phyloP scores from a whole-genome alignment of 2,329 filamentous ascomycete species.

The Colletotrichum spaethianum region DNA sequence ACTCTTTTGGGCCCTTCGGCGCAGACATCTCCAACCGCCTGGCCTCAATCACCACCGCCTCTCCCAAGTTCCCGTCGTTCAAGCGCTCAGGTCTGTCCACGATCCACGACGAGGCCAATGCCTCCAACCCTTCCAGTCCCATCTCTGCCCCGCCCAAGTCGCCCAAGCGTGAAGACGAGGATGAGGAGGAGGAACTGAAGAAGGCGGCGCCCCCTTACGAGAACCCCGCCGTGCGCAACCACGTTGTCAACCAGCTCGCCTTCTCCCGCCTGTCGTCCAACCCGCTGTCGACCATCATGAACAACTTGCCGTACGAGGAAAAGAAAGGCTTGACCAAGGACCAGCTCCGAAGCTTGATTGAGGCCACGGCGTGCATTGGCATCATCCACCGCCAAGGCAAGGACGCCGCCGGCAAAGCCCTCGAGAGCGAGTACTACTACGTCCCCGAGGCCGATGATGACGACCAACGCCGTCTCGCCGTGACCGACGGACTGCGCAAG shows the following conservation, averaged over 20 bases:
- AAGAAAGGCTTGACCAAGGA: constrained; percentile 72
- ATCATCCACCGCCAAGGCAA: constrained; percentile 93
- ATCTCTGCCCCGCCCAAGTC: constrained; percentile 34
- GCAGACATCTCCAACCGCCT: constrained; percentile 87
- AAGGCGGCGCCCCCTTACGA: constrained; percentile 43
- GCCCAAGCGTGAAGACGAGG: constrained; percentile 20
- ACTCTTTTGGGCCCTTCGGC: constrained; percentile 92
- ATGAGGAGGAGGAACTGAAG: constrained; percentile 31
- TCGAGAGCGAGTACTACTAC: constrained; percentile 99
- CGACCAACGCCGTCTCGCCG: constrained; percentile 81
- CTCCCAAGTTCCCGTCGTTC: constrained; percentile 65
- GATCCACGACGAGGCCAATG: constrained; percentile 23
- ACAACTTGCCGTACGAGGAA: constrained; percentile 81
- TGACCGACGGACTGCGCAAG: constrained; percentile 88
- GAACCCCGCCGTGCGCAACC: constrained; percentile 75
- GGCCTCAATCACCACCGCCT: constrained; percentile 80
- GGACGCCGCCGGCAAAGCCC: constrained; percentile 91
- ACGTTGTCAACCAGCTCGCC: constrained; percentile 94
- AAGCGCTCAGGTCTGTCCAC: constrained; percentile 30
- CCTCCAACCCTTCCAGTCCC: constrained; percentile 32
- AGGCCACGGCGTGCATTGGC: constrained; percentile 83
- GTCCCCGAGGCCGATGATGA: constrained; percentile 89
- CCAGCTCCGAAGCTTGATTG: constrained; percentile 79
- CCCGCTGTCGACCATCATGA: constrained; percentile 89
- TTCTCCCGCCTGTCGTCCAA: constrained; percentile 94